These are phyloP conservation scores for Arthrobotrys sinensis DNA, from an alignment of 2,329 filamentous ascomycete species.

Conservation along the genomic window DNA sequence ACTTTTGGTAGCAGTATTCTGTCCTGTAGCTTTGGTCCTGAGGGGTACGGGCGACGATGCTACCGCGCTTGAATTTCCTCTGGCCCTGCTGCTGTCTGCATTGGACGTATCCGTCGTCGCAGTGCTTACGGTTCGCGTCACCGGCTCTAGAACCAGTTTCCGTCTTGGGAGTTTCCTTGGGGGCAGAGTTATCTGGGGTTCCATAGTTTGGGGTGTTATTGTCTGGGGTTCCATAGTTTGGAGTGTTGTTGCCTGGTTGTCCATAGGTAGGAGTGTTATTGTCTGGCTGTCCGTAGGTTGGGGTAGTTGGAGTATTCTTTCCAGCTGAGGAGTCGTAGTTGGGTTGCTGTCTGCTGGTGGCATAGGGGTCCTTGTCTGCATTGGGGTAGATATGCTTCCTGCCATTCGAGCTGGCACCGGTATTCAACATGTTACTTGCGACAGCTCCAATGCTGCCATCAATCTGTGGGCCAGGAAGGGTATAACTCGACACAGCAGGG, in stretches of 20 bases:
- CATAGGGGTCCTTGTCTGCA: constrained; percentile 27
- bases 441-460: not conserved
- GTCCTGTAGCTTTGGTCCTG: constrained; percentile 22
- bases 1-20: constrained; percentile 42
- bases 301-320: not conserved
- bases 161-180: not conserved
- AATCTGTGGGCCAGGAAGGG: constrained; percentile 60
- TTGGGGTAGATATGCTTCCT: constrained; percentile 30
- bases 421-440: constrained; percentile 29
- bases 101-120: constrained; percentile 35
- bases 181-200: not conserved
- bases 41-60: constrained; percentile 20
- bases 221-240: not conserved
- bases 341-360: constrained; percentile 6
- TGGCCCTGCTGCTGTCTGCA: not conserved
- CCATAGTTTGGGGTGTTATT: not conserved
- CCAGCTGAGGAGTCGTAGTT: constrained; percentile 3
- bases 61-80: constrained; percentile 27
- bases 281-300: not conserved
- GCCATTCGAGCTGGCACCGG: constrained; percentile 23
- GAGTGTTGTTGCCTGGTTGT: not conserved
- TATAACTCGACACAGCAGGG: constrained; percentile 46
- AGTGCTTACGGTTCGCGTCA: constrained; percentile 26
- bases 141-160: constrained; percentile 2
- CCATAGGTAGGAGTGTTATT: constrained; percentile 1